Conservation (phyloP, 116 monocot species). For the Dioscorea cayenensis region DNA sequence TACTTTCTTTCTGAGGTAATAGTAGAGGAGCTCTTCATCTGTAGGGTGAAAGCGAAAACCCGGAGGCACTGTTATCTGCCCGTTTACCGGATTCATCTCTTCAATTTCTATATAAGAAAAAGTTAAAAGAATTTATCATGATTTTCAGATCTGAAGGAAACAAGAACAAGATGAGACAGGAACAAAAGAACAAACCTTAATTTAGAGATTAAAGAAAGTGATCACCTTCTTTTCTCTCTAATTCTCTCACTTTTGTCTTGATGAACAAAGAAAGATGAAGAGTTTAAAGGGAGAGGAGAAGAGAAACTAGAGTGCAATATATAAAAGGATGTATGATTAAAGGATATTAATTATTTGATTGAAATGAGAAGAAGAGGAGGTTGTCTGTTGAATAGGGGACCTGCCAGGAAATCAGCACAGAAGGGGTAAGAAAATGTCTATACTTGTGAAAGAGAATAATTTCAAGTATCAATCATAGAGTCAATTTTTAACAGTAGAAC, state of each 20-base stretch:
- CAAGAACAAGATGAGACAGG: slow-evolving; percentile 1
- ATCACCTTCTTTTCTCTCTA: not conserved
- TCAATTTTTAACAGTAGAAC: not conserved
- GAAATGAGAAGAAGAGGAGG: slow-evolving; percentile 36
- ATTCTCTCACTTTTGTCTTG: slow-evolving; percentile 2
- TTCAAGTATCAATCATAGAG: slow-evolving; percentile 14
- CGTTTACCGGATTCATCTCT: slow-evolving; percentile 48
- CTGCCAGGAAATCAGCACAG: slow-evolving; percentile 56
- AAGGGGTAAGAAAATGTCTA: slow-evolving; percentile 40
- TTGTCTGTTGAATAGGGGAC: slow-evolving; percentile 77
- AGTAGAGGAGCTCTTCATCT: slow-evolving; percentile 92
- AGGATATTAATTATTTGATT: slow-evolving; percentile 27
- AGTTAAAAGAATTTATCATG: not conserved
- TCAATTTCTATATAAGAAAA: slow-evolving; percentile 5
- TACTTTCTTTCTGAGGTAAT: slow-evolving; percentile 92
- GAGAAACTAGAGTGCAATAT: not conserved
- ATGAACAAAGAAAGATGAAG: slow-evolving; percentile 20
- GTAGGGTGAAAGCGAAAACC: slow-evolving; percentile 96
- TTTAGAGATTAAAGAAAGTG: slow-evolving; percentile 25
- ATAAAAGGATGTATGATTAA: not conserved
- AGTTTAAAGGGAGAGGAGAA: slow-evolving; percentile 29
- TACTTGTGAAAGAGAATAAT: slow-evolving; percentile 9
- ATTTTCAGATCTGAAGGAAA: not conserved
- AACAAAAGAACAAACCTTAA: slow-evolving; percentile 9
- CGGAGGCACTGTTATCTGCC: slow-evolving; percentile 69